Percentiles rank a stretch among this genome's conserved stretches.
phyloP scores from a whole-genome alignment of 768 basidiomycete genomes.

The Rhizopogon rudus region DNA sequence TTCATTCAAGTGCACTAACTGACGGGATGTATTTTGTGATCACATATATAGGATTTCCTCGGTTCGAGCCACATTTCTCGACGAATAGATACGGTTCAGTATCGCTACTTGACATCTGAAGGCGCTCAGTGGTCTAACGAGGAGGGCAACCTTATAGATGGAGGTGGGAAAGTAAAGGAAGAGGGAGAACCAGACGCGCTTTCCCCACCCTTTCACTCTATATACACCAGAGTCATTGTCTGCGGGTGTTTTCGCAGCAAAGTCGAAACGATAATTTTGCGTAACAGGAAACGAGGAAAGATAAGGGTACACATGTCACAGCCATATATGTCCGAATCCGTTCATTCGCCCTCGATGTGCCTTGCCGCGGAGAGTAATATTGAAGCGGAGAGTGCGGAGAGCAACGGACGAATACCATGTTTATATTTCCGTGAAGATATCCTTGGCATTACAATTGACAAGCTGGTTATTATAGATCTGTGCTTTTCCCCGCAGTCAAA shows the following conservation, averaged over 20 bases:
- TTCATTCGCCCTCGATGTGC: conserved; percentile 17
- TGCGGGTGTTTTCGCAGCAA: conserved; percentile 6
- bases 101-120: conserved; percentile 18
- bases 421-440: neutral
- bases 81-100: conserved; percentile 33
- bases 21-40: conserved; percentile 38
- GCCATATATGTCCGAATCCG: conserved; percentile 6
- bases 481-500: conserved; percentile 56
- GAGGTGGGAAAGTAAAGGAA: conserved; percentile 19
- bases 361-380: conserved; percentile 16
- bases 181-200: conserved; percentile 21
- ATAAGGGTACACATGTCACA: conserved; percentile 29
- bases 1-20: conserved; percentile 18
- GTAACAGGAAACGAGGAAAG: conserved; percentile 20
- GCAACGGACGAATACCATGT: conserved; percentile 2
- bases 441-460: neutral
- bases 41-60: conserved; percentile 38
- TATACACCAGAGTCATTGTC: conserved; percentile 24
- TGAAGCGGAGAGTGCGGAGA: conserved; percentile 15
- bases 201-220: conserved; percentile 19
- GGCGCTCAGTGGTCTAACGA: conserved; percentile 7
- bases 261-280: conserved; percentile 15
- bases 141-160: conserved; percentile 9
- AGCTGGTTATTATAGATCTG: conserved; percentile 14
- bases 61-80: conserved; percentile 36